phyloP scores from a whole-genome alignment of 352 stramenopile species.

The Pythium folliculosum region DNA sequence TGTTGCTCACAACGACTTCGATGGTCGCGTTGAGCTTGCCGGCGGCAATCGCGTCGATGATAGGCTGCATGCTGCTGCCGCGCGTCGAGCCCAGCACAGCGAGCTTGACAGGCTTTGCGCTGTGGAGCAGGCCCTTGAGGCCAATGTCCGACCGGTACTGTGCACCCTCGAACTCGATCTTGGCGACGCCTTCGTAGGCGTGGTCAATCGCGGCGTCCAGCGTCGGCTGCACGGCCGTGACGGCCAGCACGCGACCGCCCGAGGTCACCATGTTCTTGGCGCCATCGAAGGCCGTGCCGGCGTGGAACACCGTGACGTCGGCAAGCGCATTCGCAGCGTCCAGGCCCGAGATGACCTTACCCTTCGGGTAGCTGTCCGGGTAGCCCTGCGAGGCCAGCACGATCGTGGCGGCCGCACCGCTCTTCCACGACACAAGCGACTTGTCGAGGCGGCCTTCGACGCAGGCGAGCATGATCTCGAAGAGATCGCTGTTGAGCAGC shows the following conservation, averaged over 20 bases:
- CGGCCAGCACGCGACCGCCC: slow-evolving; percentile 96
- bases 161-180: slow-evolving; percentile 91
- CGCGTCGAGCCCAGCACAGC: slow-evolving; percentile 96
- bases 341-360: slow-evolving; percentile 94
- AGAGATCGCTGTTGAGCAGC: slow-evolving; percentile 97
- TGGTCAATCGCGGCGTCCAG: slow-evolving; percentile 91
- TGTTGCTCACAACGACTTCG: slow-evolving; percentile 97
- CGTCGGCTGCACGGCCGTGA: slow-evolving; percentile 91
- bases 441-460: slow-evolving; percentile 91
- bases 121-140: slow-evolving; percentile 90
- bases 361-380: slow-evolving; percentile 98
- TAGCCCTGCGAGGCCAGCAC: slow-evolving; percentile 97
- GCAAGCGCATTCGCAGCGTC: slow-evolving; percentile 81
- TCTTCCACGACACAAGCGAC: slow-evolving; percentile 90
- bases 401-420: slow-evolving; percentile 93
- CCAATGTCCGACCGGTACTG: slow-evolving; percentile 98
- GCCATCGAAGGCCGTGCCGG: slow-evolving; percentile 90
- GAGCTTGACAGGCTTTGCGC: slow-evolving; percentile 83
- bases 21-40: slow-evolving; percentile 93
- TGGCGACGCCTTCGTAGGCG: slow-evolving; percentile 90
- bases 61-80: slow-evolving; percentile 94
- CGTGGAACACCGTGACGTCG: slow-evolving; percentile 98
- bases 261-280: slow-evolving; percentile 85
- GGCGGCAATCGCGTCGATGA: slow-evolving; percentile 94
- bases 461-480: slow-evolving; percentile 97